Base-by-base conservation (phyloP, 176 grass and related monocot genomes). In the Rhipidocladum racemiflorum region DNA sequence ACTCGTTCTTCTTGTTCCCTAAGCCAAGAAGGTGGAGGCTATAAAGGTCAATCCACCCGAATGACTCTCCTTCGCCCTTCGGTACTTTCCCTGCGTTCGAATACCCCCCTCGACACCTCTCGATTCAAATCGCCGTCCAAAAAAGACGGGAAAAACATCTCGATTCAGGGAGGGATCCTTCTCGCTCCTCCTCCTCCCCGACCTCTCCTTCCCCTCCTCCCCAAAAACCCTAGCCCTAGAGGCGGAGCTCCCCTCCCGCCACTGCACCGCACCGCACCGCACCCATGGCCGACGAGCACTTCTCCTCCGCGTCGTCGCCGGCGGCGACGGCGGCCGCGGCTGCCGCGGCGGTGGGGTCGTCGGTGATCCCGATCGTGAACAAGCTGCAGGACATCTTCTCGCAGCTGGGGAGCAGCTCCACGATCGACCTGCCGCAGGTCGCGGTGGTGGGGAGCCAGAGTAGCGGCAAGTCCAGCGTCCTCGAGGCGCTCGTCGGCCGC, bases 311-410 rank as follows among this genome's bases (percentile, higher is more conserved):
- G n/a, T 76, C 81, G 40, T 30, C 88, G 48, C 53, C 86, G 51
- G 82, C 87, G 35, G 69, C 85, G 11, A 21, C 80, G 0, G 84
- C 86, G 53, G 84, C 88, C 0, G 88, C 77, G 9, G 92, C 81
- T 0, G 87, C 86, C 0, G 85, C 91, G 43, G 75, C 88, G 70
- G 89, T 98, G 17, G 95, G 92, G 62, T 89, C 84, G 28, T 85
- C 86, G 79, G 90, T 98, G 88, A 98, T 98, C 86, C 96, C 96
- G 86, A 90, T 98, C 79, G 92, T 98, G 62, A 98, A 98, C 86
- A 95, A 90, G 88, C 96, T 98, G 68, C 96, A 98, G 82, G 96
- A 98, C 75, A 98, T 98, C 82, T 95, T 98, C 74, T 76, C 96
- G 54, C 92, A 95, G 71, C 87, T 98, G 28, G 96, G 90, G 71